Evolutionary conservation across 2,329 filamentous ascomycete species (phyloP).

Genomic region (Trichoderma sp.): DNA sequence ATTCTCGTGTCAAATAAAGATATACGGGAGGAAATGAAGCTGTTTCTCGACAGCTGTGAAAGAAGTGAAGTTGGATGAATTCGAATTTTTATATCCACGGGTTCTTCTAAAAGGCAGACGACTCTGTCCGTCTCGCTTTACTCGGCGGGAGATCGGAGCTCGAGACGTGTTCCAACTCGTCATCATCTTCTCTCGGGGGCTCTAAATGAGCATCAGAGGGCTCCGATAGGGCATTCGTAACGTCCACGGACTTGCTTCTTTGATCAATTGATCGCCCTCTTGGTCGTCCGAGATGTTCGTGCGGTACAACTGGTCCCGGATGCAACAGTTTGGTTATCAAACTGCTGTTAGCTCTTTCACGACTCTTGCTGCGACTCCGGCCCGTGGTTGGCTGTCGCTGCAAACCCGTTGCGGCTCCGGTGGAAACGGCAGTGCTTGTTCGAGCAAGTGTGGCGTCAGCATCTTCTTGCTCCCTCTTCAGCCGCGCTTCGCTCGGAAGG

Average conservation of each 20-base stretch:
- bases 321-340: slow-evolving; percentile 53
- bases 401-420: slow-evolving; percentile 38
- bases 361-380: slow-evolving; percentile 45
- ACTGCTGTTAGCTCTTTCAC: slow-evolving; percentile 47
- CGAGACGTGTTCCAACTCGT: slow-evolving; percentile 35
- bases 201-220: slow-evolving; percentile 34
- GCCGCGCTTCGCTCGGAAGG: slow-evolving; percentile 60
- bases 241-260: slow-evolving; percentile 38
- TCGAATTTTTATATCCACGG: slow-evolving; percentile 26
- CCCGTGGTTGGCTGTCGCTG: slow-evolving; percentile 37
- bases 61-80: neutral
- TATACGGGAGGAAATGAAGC: slow-evolving; percentile 5
- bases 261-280: slow-evolving; percentile 32
- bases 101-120: slow-evolving; percentile 34
- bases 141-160: slow-evolving; percentile 30
- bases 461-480: slow-evolving; percentile 57
- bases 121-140: slow-evolving; percentile 38
- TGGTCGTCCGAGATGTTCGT: slow-evolving; percentile 34
- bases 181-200: slow-evolving; percentile 37
- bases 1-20: neutral
- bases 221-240: slow-evolving; percentile 28
- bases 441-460: slow-evolving; percentile 47
- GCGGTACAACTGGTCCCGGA: slow-evolving; percentile 50
- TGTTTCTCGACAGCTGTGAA: neutral
- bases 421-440: slow-evolving; percentile 44